Evolutionary conservation across 1,284 basidiomycete genomes (phyloP).

Genomic region (Irpex sp.): DNA sequence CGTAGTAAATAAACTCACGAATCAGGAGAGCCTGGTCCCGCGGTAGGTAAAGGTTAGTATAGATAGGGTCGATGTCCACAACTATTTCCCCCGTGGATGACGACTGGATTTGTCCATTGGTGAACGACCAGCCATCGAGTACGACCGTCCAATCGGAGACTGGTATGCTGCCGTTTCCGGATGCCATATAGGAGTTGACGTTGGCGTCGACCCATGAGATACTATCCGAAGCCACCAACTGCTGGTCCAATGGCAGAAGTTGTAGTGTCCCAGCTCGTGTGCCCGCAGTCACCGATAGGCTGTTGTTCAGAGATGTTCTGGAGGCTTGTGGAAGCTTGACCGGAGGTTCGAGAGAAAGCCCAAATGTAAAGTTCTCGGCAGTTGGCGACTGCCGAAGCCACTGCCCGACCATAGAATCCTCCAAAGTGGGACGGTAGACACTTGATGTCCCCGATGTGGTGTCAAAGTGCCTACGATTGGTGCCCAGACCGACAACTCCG

Average conservation of each 20-base stretch:
- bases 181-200: slow-evolving; percentile 9
- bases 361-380: slow-evolving; percentile 25
- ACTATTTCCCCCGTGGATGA: slow-evolving; percentile 18
- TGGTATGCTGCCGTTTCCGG: slow-evolving; percentile 8
- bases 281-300: not conserved
- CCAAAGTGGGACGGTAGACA: slow-evolving; percentile 18
- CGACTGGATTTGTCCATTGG: slow-evolving; percentile 19
- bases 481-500: too few species aligned
- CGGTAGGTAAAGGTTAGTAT: too few species aligned
- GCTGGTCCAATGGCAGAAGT: slow-evolving; percentile 16
- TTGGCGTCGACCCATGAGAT: slow-evolving; percentile 6
- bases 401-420: slow-evolving; percentile 24
- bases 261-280: slow-evolving; percentile 29
- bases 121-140: slow-evolving; percentile 34
- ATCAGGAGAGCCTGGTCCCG: too few species aligned
- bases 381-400: slow-evolving; percentile 20
- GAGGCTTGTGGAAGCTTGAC: slow-evolving; percentile 17
- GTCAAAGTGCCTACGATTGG: too few species aligned
- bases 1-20: too few species aligned
- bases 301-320: too few species aligned
- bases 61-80: slow-evolving; percentile 29
- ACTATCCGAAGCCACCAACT: slow-evolving; percentile 16
- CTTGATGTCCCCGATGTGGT: slow-evolving; percentile 2
- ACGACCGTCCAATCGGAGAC: slow-evolving; percentile 29
- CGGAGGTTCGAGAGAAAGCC: slow-evolving; percentile 22